A percentile compares a stretch with the other conserved stretches of the same genome.
phyloP scores from a whole-genome alignment of 2,329 filamentous ascomycete species.

The Sclerotinia spermophila region DNA sequence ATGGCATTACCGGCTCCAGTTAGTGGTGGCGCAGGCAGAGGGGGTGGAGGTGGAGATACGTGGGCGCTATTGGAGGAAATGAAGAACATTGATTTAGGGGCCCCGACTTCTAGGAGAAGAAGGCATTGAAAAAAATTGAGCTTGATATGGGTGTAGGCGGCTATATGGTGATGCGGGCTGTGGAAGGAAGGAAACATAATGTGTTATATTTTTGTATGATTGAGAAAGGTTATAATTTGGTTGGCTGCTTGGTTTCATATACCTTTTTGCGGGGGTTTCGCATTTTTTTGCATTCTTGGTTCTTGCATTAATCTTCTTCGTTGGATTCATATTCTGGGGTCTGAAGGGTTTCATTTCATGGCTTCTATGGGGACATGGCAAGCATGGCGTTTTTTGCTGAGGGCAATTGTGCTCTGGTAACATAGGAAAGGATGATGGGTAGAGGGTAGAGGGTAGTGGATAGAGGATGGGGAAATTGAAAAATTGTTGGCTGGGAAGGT shows the following conservation, averaged over 20 bases:
- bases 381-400: neutral
- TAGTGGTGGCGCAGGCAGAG: conserved; percentile 24
- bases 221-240: neutral
- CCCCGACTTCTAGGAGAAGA: conserved; percentile 44
- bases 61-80: conserved; percentile 68
- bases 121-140: neutral
- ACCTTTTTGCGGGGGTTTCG: neutral
- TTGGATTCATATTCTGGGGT: neutral
- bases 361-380: neutral
- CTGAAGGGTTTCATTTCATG: neutral
- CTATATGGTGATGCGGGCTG: neutral
- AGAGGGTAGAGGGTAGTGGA: neutral
- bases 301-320: neutral
- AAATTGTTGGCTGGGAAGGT: neutral
- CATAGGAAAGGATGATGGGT: neutral
- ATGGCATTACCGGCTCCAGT: conserved; percentile 36
- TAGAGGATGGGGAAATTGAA: neutral
- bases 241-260: neutral
- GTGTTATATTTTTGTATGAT: conserved; percentile 11
- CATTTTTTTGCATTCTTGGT: neutral
- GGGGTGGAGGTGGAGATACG: conserved; percentile 35
- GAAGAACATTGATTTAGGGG: conserved; percentile 63
- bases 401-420: neutral
- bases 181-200: neutral
- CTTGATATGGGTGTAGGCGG: neutral